These are phyloP conservation scores for Casaregolazyma suthepensis DNA, from an alignment of 1,139 yeast genomes.

Conservation along the genomic window DNA sequence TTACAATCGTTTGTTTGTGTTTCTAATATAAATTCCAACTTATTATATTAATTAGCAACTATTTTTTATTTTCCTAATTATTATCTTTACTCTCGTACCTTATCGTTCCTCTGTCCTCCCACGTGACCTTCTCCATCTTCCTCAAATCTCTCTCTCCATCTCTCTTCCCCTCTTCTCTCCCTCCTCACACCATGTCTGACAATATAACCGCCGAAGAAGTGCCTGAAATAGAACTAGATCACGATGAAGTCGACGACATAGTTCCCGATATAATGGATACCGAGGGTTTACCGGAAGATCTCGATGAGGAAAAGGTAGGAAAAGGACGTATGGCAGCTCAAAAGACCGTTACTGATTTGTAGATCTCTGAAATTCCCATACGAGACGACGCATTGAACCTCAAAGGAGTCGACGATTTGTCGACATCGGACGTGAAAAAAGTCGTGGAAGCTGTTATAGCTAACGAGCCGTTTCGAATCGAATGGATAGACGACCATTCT, in stretches of 20 bases:
- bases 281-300: neutral
- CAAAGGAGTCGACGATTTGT: constrained; percentile 61
- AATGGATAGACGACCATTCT: constrained; percentile 66
- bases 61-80: too few species aligned
- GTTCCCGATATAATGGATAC: neutral
- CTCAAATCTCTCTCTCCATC: neutral
- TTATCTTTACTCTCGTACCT: too few species aligned
- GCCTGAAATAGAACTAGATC: neutral
- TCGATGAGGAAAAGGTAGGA: neutral
- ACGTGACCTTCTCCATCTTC: neutral
- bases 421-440: constrained; percentile 57
- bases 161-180: neutral
- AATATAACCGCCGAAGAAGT: neutral
- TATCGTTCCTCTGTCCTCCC: neutral
- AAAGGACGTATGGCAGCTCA: neutral
- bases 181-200: neutral
- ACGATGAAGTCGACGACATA: neutral
- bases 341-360: neutral
- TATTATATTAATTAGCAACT: too few species aligned
- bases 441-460: constrained; percentile 49
- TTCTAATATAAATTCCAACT: too few species aligned
- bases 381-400: constrained; percentile 45
- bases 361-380: constrained; percentile 8
- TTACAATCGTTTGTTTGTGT: too few species aligned
- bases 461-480: constrained; percentile 41